Conservation (phyloP, 2,329 filamentous ascomycete genomes). For the Penicillium hordei region DNA sequence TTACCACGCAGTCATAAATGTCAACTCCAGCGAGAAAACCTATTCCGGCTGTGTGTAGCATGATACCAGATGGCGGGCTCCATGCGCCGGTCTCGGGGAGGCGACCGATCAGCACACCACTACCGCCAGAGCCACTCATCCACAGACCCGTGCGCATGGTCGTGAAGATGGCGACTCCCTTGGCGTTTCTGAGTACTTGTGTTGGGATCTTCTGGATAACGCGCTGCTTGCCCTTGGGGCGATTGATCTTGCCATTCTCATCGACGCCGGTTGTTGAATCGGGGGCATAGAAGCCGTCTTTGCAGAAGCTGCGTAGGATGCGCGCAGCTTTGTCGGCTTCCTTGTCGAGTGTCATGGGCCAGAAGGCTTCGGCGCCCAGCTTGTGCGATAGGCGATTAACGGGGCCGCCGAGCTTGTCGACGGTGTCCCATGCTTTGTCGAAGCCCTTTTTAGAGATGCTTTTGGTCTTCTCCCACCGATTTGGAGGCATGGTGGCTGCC, state of each 20-base stretch:
- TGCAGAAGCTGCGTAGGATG: constrained; percentile 87
- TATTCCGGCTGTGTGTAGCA: constrained; percentile 83
- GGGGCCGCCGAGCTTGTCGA: constrained; percentile 70
- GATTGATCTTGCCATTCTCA: constrained; percentile 49
- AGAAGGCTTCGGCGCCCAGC: constrained; percentile 78
- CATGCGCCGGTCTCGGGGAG: constrained; percentile 78
- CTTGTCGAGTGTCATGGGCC: constrained; percentile 80
- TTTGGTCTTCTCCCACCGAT: constrained; percentile 57
- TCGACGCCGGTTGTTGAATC: constrained; percentile 49
- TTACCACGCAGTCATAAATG: constrained; percentile 91
- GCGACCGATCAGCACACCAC: constrained; percentile 79
- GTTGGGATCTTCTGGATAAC: constrained; percentile 81
- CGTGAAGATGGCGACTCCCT: constrained; percentile 89
- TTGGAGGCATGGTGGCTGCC: constrained; percentile 45
- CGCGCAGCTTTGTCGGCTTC: constrained; percentile 90
- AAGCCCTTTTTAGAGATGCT: constrained; percentile 62
- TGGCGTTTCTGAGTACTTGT: constrained; percentile 82
- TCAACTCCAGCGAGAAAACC: constrained; percentile 91
- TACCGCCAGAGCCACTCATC: constrained; percentile 87
- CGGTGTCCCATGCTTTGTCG: constrained; percentile 68
- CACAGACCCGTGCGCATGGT: constrained; percentile 92
- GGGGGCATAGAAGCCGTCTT: constrained; percentile 69
- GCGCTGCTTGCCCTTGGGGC: constrained; percentile 60
- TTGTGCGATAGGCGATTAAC: constrained; percentile 81
- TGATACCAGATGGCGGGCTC: constrained; percentile 87